A percentile compares a stretch with the other conserved stretches of the same genome.
Evolutionary conservation across 202 grass and related monocot species (phyloP).

Genomic region (Schoenoplectus triqueter): DNA sequence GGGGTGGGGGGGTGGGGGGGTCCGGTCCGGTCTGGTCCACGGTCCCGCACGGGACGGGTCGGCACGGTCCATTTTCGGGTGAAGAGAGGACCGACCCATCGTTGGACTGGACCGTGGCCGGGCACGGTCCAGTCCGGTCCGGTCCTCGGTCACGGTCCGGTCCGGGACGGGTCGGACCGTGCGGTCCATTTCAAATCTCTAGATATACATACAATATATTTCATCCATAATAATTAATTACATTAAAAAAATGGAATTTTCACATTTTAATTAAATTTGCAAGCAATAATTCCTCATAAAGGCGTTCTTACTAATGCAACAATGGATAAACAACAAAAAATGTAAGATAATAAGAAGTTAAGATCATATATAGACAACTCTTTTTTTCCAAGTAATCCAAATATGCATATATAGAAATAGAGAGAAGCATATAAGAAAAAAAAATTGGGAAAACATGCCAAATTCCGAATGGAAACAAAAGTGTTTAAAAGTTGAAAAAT

Average conservation of each 20-base stretch:
- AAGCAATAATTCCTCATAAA: background rate
- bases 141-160: too few species aligned
- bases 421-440: background rate
- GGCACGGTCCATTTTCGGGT: too few species aligned
- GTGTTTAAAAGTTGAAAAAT: conserved; percentile 22
- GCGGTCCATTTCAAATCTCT: too few species aligned
- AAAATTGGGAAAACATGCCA: background rate
- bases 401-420: background rate
- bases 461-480: conserved; percentile 9
- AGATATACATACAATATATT: background rate
- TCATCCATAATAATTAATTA: background rate
- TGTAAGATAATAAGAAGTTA: background rate
- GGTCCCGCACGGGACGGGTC: too few species aligned
- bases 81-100: too few species aligned
- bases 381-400: too few species aligned
- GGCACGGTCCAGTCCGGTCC: too few species aligned
- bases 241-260: background rate
- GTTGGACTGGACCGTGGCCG: too few species aligned
- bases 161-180: too few species aligned
- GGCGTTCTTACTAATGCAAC: background rate
- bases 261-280: background rate
- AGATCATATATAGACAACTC: too few species aligned
- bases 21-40: too few species aligned
- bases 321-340: background rate
- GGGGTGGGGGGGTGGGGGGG: too few species aligned